Conservation (phyloP, 225 moss, liverwort and hornwort species). For the Thuidium tamariscinum region DNA sequence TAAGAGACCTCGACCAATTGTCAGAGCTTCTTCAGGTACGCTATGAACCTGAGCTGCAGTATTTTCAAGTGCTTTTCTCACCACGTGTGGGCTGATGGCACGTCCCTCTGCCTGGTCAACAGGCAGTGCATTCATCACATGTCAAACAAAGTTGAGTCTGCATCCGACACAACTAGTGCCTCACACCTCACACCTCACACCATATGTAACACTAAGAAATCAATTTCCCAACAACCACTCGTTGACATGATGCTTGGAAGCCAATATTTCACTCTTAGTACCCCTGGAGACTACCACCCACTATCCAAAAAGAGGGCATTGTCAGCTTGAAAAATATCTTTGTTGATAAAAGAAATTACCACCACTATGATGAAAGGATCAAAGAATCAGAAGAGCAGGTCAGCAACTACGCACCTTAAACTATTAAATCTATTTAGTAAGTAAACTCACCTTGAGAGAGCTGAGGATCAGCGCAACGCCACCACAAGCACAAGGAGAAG, state of each 20-base stretch:
- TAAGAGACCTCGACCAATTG: constrained; percentile 91
- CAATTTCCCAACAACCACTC: not conserved
- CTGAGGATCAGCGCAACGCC: constrained; percentile 86
- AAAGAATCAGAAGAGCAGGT: not conserved
- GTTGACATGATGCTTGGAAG: not conserved
- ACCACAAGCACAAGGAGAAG: constrained; percentile 98
- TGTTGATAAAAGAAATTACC: not conserved
- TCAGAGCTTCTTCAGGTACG: constrained; percentile 67
- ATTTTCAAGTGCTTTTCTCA: constrained; percentile 91
- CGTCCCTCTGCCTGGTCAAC: constrained; percentile 77
- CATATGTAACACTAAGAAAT: not conserved
- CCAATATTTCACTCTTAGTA: not conserved
- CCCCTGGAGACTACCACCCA: not conserved
- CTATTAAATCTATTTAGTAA: not conserved
- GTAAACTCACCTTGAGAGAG: constrained; percentile 62
- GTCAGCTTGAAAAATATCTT: not conserved
- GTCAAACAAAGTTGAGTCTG: not conserved
- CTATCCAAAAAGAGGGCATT: not conserved
- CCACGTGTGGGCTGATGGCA: constrained; percentile 76
- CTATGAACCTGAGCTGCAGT: constrained; percentile 66
- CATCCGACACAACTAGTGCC: not conserved
- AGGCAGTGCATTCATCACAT: not conserved
- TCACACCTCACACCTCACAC: not conserved
- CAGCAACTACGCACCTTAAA: not conserved
- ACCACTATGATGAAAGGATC: not conserved